Evolutionary conservation across 441 rosid species (phyloP).

Genomic region (Isatis lusitanica): DNA sequence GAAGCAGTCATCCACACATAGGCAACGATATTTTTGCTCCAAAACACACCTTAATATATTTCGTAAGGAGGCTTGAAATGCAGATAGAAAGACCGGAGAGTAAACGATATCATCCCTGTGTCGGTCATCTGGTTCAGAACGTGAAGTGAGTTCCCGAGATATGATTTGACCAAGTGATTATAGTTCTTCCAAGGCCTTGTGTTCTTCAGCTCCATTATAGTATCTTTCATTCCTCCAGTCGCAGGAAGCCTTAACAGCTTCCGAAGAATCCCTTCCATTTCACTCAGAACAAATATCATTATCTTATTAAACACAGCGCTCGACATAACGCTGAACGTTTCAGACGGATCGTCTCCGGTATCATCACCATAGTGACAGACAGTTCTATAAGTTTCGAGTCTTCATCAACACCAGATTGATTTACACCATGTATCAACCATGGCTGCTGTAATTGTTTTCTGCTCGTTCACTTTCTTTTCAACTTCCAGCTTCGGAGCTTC

Average conservation of each 20-base stretch:
- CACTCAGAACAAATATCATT: constrained; percentile 71
- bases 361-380: constrained; percentile 98
- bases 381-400: constrained; percentile 70
- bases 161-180: constrained; percentile 82
- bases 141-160: constrained; percentile 87
- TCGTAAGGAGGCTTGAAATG: constrained; percentile 78
- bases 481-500: constrained; percentile 38
- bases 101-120: constrained; percentile 78
- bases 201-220: constrained; percentile 48
- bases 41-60: constrained; percentile 72
- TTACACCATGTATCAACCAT: constrained; percentile 87
- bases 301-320: constrained; percentile 83
- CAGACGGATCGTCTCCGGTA: constrained; percentile 54
- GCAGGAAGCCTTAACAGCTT: constrained; percentile 66
- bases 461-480: constrained; percentile 38
- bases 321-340: constrained; percentile 68
- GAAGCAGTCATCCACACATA: constrained; percentile 80
- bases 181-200: constrained; percentile 88
- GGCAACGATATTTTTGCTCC: background rate
- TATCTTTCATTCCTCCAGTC: constrained; percentile 87
- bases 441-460: constrained; percentile 56
- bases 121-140: constrained; percentile 97
- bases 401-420: constrained; percentile 52
- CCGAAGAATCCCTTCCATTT: constrained; percentile 87
- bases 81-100: constrained; percentile 70